A percentile compares a stretch with the other conserved stretches of the same genome.
Evolutionary conservation across 805 yeast genomes (phyloP).

Genomic region (Candida lessepsii): DNA sequence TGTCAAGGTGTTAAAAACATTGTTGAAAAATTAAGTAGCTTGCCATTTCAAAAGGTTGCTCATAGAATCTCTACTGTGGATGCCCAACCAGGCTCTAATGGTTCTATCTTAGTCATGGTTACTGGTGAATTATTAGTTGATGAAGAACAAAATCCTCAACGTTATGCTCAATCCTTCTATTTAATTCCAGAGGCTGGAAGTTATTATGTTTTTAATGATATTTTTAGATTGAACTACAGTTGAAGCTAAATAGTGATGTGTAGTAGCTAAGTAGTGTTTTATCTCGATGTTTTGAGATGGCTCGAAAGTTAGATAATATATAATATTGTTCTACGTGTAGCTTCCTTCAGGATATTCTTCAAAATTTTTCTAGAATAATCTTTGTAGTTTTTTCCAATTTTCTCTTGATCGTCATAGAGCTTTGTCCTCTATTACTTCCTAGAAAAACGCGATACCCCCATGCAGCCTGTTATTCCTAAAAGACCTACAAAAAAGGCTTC

Average conservation of each 20-base stretch:
- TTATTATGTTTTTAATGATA: conserved; percentile 93
- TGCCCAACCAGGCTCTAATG: conserved; percentile 96
- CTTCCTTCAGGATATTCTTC: too few relatives aligned
- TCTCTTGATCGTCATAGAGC: too few relatives aligned
- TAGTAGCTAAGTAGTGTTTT: background rate
- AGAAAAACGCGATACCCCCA: conserved; percentile 7
- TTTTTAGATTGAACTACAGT: conserved; percentile 91
- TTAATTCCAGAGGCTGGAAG: conserved; percentile 89
- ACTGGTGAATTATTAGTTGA: conserved; percentile 93
- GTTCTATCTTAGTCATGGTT: conserved; percentile 95
- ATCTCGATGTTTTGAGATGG: background rate
- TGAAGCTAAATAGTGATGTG: too few relatives aligned
- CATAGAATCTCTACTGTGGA: conserved; percentile 94
- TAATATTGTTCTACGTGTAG: too few relatives aligned
- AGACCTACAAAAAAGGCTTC: conserved; percentile 22
- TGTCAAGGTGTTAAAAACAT: conserved; percentile 91
- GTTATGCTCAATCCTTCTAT: conserved; percentile 97
- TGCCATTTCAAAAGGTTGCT: conserved; percentile 89
- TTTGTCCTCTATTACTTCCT: too few relatives aligned
- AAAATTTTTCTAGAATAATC: too few relatives aligned
- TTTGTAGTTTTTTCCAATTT: too few relatives aligned
- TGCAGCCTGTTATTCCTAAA: conserved; percentile 26
- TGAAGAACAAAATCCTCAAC: conserved; percentile 92
- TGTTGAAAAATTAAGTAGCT: conserved; percentile 83
- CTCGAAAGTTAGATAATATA: background rate